Percentiles rank a stretch among this genome's conserved stretches.
These are phyloP conservation scores for Penicillium odoratum DNA, from an alignment of 495 filamentous ascomycete species.

Conservation along the genomic window DNA sequence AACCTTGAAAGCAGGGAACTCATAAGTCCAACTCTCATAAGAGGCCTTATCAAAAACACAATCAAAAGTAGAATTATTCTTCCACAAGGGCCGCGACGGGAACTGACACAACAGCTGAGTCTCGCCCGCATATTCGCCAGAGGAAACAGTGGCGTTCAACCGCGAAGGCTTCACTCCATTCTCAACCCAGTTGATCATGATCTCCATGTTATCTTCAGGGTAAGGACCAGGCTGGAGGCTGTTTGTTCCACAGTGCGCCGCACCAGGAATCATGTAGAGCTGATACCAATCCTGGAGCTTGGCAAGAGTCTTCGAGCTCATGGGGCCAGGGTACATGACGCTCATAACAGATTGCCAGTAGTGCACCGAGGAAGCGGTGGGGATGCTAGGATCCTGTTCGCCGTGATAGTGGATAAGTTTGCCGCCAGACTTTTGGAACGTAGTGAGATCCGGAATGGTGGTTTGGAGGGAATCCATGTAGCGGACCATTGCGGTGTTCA, in stretches of 20 bases:
- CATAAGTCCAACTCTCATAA: conserved; percentile 40
- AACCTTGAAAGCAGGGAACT: conserved; percentile 31
- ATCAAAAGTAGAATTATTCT: conserved; percentile 32
- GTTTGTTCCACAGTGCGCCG: conserved; percentile 49
- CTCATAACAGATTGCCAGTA: conserved; percentile 52
- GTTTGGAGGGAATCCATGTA: conserved; percentile 47
- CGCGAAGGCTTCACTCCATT: conserved; percentile 42
- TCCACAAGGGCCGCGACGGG: conserved; percentile 48
- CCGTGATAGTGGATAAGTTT: conserved; percentile 55
- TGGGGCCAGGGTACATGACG: conserved; percentile 46
- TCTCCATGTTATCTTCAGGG: conserved; percentile 43
- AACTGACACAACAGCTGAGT: conserved; percentile 48
- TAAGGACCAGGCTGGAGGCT: conserved; percentile 47
- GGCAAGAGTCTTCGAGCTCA: conserved; percentile 31
- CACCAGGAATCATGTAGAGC: conserved; percentile 52
- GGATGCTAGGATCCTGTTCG: conserved; percentile 50
- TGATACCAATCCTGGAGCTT: conserved; percentile 54
- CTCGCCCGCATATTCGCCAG: conserved; percentile 36
- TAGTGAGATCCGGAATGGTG: conserved; percentile 45
- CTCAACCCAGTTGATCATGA: conserved; percentile 56
- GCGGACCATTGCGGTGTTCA: conserved; percentile 27
- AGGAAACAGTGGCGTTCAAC: conserved; percentile 40
- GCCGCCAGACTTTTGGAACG: conserved; percentile 44
- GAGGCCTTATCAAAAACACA: conserved; percentile 48
- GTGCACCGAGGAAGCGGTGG: conserved; percentile 48